Evolutionary conservation across 179 eudicot genomes (phyloP).

Genomic region (Silene noctiflora): DNA sequence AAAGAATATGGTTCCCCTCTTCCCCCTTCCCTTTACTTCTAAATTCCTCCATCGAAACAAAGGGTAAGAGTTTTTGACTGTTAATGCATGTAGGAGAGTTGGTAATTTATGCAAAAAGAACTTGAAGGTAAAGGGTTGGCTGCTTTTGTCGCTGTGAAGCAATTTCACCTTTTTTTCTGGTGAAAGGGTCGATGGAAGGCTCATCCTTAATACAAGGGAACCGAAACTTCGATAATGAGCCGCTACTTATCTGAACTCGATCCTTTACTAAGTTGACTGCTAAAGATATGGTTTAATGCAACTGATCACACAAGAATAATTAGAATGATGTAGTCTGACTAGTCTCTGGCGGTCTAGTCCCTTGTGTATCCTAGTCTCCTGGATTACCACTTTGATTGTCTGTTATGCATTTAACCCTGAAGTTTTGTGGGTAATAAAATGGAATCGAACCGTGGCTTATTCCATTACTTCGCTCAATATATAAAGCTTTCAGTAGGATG

Average conservation of each 20-base stretch:
- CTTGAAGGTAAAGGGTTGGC: neutral
- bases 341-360: neutral
- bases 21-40: too few species aligned
- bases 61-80: neutral
- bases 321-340: neutral
- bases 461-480: too few species aligned
- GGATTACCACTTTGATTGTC: too few species aligned
- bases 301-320: neutral
- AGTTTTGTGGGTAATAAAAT: too few species aligned
- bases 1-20: too few species aligned
- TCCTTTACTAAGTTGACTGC: neutral
- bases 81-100: neutral
- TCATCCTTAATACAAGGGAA: neutral
- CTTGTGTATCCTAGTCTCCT: neutral
- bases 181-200: slow-evolving; percentile 5
- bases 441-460: too few species aligned
- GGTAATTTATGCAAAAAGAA: neutral
- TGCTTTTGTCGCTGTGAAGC: neutral
- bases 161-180: neutral
- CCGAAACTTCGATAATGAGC: neutral
- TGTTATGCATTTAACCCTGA: neutral
- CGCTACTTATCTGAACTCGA: neutral
- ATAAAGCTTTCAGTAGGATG: neutral
- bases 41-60: too few species aligned
- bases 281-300: neutral